Percentiles rank a stretch among this genome's conserved stretches.
These are phyloP conservation scores for Phanerochaete sordida DNA, from an alignment of 768 basidiomycete species.

Conservation along the genomic window DNA sequence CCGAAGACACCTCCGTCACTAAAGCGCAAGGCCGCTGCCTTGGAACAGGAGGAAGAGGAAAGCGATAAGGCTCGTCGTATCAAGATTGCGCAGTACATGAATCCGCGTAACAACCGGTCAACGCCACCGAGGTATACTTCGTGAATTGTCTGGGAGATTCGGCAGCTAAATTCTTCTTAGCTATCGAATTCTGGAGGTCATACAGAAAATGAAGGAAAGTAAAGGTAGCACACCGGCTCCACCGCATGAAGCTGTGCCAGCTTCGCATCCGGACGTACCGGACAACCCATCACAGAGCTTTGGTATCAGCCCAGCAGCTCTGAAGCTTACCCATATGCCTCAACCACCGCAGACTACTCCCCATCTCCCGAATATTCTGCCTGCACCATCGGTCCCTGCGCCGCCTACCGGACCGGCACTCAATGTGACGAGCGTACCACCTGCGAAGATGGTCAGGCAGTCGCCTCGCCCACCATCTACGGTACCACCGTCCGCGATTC, in stretches of 20 bases:
- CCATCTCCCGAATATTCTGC: constrained; percentile 6
- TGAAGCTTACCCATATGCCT: not conserved
- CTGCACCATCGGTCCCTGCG: not conserved
- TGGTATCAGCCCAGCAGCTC: not conserved
- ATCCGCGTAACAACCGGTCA: constrained; percentile 48
- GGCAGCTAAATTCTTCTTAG: constrained; percentile 30
- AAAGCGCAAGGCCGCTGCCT: constrained; percentile 69
- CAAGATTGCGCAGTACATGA: constrained; percentile 81
- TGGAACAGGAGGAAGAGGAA: constrained; percentile 76
- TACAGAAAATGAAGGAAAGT: constrained; percentile 18
- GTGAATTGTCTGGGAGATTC: not conserved
- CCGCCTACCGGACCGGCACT: constrained; percentile 4
- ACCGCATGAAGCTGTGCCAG: not conserved
- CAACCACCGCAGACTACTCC: constrained; percentile 1
- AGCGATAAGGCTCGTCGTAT: constrained; percentile 66
- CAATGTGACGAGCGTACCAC: not conserved
- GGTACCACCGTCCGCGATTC: constrained; percentile 18
- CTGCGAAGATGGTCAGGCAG: not conserved
- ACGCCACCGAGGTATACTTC: constrained; percentile 45
- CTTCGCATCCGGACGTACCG: not conserved
- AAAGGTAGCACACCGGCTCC: not conserved
- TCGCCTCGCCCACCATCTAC: constrained; percentile 18
- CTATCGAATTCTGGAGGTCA: constrained; percentile 55
- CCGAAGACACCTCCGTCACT: constrained; percentile 70
- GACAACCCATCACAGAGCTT: not conserved